Base-by-base conservation (phyloP, 2,329 filamentous ascomycete genomes). In the Plectosphaerella cucumerina region DNA sequence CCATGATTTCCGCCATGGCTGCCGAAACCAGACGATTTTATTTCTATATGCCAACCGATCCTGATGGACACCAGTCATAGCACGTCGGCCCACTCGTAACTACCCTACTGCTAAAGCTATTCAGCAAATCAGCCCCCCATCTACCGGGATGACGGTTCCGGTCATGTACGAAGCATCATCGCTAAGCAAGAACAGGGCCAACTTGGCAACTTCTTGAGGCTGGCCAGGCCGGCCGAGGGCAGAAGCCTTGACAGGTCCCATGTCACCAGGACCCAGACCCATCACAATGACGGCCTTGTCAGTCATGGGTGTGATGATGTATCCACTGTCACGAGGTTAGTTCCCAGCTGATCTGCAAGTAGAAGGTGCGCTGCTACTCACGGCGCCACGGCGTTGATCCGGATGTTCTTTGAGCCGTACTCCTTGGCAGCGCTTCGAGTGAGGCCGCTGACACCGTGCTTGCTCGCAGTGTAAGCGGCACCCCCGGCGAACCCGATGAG, bases 401-500 rank as follows among this genome's bases (percentile, higher is more conserved):
- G 46, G n/a, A 62, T 37, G 1, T 55, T 47, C 15, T 55, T 55
- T 9, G 55, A 21, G 3, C 56, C 58, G 18, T 53, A 53, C 31
- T 68, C 61, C 33, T 61, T 59, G 0, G 67, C 67, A 1, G 63
- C 64, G 2, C 61, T 56, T 21, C 58, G 59, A 0, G 58, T 61
- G 15, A 70, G 51, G 0, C 65, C 64, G 3, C 69, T 51, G 0
- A 69, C 59, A 1, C 59, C 66, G 10, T 62, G 59, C 41, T 69
- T 68, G 21, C 64, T 67, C 2, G 61, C 61, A 1, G 55, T 50
- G 43, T 68, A 68, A 1, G 68, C 65, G 0, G 62, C 58, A 10
- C 60, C 56, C 6, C 60, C 59, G 0, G 59, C 56, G 2, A 61
- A 58, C 1, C 70, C 72, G 8, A 59, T 59, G 2, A 73, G 49